Evolutionary conservation across 2,329 filamentous ascomycete species (phyloP).

Genomic region (Fusarium redolens): DNA sequence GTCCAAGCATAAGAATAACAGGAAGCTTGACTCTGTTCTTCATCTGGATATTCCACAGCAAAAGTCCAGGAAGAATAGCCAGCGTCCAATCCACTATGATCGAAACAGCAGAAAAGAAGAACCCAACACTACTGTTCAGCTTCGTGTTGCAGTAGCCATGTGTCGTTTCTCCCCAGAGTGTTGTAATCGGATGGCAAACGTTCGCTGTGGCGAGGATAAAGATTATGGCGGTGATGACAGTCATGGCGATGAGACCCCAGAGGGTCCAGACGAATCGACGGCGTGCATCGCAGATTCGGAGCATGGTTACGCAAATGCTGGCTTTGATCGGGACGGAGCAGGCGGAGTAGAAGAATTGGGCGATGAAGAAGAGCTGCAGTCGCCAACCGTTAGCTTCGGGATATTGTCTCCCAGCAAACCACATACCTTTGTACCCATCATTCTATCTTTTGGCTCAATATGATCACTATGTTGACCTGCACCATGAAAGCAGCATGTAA

Average conservation of each 20-base stretch:
- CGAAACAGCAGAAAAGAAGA: conserved; percentile 42
- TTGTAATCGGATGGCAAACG: conserved; percentile 42
- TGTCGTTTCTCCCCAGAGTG: conserved; percentile 36
- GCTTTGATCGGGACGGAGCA: conserved; percentile 43
- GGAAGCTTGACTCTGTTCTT: conserved; percentile 38
- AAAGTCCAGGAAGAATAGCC: conserved; percentile 40
- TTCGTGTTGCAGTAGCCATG: conserved; percentile 30
- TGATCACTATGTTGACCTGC: conserved; percentile 20
- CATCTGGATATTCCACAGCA: conserved; percentile 46
- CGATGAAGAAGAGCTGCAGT: conserved; percentile 35
- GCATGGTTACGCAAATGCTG: conserved; percentile 45
- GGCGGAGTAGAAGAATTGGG: conserved; percentile 35
- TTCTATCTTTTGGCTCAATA: neutral
- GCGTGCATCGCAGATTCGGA: conserved; percentile 41
- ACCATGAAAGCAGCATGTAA: conserved; percentile 33
- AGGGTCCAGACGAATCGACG: conserved; percentile 31
- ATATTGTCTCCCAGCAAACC: too few relatives aligned
- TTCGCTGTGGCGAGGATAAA: conserved; percentile 38
- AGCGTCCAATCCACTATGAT: conserved; percentile 44
- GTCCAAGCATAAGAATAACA: conserved; percentile 33
- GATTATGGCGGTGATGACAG: conserved; percentile 24
- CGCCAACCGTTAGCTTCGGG: neutral
- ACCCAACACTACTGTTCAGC: conserved; percentile 38
- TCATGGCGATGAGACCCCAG: conserved; percentile 24
- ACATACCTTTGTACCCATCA: conserved; percentile 35